Evolutionary conservation across 352 stramenopile species (phyloP), one percentile per base, ranked within the genome.

Genomic region (Pythium chondricola): DNA sequence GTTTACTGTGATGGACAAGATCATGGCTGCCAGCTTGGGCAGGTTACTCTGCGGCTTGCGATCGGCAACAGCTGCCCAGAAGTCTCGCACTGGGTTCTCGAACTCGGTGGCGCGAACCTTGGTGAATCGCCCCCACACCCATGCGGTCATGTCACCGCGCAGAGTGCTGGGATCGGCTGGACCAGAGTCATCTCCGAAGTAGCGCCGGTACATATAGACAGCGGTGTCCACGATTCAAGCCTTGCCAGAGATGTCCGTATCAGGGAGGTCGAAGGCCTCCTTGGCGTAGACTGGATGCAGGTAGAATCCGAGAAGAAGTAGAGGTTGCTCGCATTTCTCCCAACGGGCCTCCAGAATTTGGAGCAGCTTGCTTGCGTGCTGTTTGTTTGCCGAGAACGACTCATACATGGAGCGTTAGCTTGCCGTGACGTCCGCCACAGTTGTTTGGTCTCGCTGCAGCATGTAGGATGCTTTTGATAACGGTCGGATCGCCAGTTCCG

Each of bases 1-100:
- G 29, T 69, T 67, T 22, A 67, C 48, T 21, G 48, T 39, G 46
- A 63, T 59, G 0, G 51, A 65, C 30, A 65, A 31, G 6, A 61
- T 25, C 7, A 24, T 25, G 4, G 61, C 29, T 10, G 42, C 51
- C 27, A 69, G 48, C 25, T 45, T 3, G 11, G 54, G 32, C 3
- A 64, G 31, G 33, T 27, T 30, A 16, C 7, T 20, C 26, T 4
- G 31, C 2, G 10, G 10, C 9, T n/a, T 6, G 7, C 40, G 5
- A 4, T 40, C 32, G 4, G 6, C 2, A 2, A 38, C 13, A 13
- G 17, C 2, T 10, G n/a, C 3, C 25, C 30, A 54, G 26, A 40
- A 46, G 5, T 43, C 36, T 2, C 6, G 38, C 7, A 38, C 11
- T 7, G 2, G 14, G 14, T 32, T 30, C 3, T 20, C 26, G 9